These are phyloP conservation scores for Coemansia sp. DNA, from an alignment of 192 early-diverging fungal species.

Conservation along the genomic window DNA sequence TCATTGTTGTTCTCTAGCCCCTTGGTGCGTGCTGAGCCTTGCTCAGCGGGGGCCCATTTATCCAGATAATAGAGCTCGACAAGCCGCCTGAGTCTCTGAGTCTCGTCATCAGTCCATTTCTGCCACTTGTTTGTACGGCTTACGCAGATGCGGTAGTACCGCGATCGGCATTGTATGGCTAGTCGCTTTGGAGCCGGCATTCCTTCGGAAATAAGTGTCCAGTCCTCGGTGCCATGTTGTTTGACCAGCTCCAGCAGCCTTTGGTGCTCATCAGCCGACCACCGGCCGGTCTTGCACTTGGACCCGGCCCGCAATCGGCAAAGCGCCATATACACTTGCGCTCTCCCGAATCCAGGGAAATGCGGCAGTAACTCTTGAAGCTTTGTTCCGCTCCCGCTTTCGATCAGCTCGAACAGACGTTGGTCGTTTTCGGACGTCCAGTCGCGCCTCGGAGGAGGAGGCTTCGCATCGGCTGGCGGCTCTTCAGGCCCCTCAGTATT, in stretches of 20 bases:
- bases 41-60: not conserved
- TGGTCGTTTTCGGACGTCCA: not conserved
- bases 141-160: not conserved
- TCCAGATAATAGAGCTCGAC: slow-evolving; percentile 21
- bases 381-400: not conserved
- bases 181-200: slow-evolving; percentile 25
- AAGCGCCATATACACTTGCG: not conserved
- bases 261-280: slow-evolving; percentile 18
- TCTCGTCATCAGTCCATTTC: slow-evolving; percentile 24
- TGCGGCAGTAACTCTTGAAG: too few species aligned
- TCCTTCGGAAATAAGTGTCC: slow-evolving; percentile 10
- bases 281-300: not conserved
- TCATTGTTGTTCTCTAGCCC: not conserved
- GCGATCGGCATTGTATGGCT: slow-evolving; percentile 14
- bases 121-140: not conserved
- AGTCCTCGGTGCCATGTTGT: slow-evolving; percentile 15
- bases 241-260: slow-evolving; percentile 17
- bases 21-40: not conserved
- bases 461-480: not conserved
- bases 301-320: not conserved
- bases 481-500: not conserved
- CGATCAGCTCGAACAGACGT: not conserved
- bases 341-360: not conserved
- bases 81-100: slow-evolving; percentile 13
- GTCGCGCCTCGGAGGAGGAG: too few species aligned